Percentiles rank a stretch among this genome's conserved stretches.
Evolutionary conservation across 2,329 filamentous ascomycete species (phyloP).

Genomic region (Talaromyces rugulosus): DNA sequence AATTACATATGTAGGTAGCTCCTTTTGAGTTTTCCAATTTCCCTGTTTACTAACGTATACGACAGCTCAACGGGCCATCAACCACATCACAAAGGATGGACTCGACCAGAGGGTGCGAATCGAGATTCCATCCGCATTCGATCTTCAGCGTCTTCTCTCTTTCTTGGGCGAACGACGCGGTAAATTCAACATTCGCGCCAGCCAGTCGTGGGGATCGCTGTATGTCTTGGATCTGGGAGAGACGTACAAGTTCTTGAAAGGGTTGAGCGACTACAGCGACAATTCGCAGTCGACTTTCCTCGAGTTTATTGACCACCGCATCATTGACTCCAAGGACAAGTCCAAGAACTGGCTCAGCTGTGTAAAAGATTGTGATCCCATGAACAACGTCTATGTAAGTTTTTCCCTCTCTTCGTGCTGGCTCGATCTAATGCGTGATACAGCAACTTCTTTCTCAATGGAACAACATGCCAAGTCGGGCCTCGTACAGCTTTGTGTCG

Average conservation of each 20-base stretch:
- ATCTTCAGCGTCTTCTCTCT: conserved; percentile 33
- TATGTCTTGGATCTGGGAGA: conserved; percentile 41
- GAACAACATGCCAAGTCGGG: conserved; percentile 46
- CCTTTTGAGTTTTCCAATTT: background rate
- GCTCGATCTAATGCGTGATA: background rate
- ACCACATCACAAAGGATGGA: conserved; percentile 36
- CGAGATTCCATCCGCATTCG: conserved; percentile 38
- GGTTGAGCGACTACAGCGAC: conserved; percentile 34
- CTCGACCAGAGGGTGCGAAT: conserved; percentile 31
- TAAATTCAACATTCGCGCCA: conserved; percentile 42
- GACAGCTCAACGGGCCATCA: conserved; percentile 40
- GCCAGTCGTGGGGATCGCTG: conserved; percentile 38
- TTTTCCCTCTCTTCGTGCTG: background rate
- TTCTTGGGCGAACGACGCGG: conserved; percentile 36
- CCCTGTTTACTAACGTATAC: background rate
- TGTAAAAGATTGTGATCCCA: conserved; percentile 37
- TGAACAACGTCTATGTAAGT: conserved; percentile 39
- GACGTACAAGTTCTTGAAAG: conserved; percentile 38
- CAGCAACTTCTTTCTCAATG: conserved; percentile 40
- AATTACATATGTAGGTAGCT: conserved; percentile 41
- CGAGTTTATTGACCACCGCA: conserved; percentile 42
- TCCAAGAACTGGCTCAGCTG: conserved; percentile 42
- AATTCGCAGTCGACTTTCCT: conserved; percentile 36
- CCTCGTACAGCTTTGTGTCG: conserved; percentile 39
- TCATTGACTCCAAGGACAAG: conserved; percentile 42